Evolutionary conservation across 2,329 filamentous ascomycete genomes (phyloP).

Genomic region (Ilyonectria mors-panacis): DNA sequence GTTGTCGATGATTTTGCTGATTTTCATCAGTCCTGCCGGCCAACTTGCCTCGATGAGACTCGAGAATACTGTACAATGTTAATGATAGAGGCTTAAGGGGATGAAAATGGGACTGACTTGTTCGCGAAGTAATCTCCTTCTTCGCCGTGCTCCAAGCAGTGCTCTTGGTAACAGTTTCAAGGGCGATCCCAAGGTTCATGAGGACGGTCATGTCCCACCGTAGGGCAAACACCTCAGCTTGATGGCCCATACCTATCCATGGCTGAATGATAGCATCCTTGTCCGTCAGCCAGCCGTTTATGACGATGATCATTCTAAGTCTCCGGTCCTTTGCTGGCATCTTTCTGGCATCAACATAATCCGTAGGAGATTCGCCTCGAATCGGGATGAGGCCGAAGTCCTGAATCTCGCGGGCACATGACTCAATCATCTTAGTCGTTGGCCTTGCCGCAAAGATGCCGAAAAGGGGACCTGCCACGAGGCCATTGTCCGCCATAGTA

Average conservation of each 20-base stretch:
- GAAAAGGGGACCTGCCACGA: constrained; percentile 88
- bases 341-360: constrained; percentile 65
- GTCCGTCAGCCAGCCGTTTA: constrained; percentile 85
- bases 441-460: constrained; percentile 91
- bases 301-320: constrained; percentile 85
- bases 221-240: constrained; percentile 85
- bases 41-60: constrained; percentile 72
- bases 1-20: constrained; percentile 84
- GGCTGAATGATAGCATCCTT: constrained; percentile 78
- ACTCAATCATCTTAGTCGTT: constrained; percentile 88
- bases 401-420: constrained; percentile 87
- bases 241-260: constrained; percentile 82
- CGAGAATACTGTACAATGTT: constrained; percentile 61
- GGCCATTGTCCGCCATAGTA: constrained; percentile 82
- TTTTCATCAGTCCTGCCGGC: constrained; percentile 75
- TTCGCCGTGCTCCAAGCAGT: constrained; percentile 83
- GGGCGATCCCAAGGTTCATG: constrained; percentile 81
- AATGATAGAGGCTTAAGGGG: background rate
- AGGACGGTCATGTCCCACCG: constrained; percentile 87
- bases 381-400: constrained; percentile 91
- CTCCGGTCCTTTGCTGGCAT: constrained; percentile 73
- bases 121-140: constrained; percentile 62
- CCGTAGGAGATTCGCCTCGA: constrained; percentile 60
- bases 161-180: constrained; percentile 83
- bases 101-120: constrained; percentile 57